Conservation (phyloP, 2,329 filamentous ascomycete genomes). For the Zasmidium cellare region DNA sequence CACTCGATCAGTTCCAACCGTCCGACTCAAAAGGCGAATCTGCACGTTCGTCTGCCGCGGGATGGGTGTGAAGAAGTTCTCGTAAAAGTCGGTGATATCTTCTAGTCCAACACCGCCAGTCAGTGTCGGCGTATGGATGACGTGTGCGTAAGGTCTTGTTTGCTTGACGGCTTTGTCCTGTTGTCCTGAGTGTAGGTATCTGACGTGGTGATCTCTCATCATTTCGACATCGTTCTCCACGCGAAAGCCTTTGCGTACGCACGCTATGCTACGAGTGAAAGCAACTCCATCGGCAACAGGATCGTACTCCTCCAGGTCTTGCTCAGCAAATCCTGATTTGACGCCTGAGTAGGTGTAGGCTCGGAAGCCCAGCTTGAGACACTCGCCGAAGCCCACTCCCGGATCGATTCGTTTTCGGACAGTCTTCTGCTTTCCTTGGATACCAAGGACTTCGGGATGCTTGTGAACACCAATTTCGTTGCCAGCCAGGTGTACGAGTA, state of each 20-base stretch:
- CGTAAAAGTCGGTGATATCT: constrained; percentile 55
- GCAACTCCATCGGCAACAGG: constrained; percentile 64
- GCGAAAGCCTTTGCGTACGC: constrained; percentile 61
- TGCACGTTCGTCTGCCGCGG: constrained; percentile 47
- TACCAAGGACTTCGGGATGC: constrained; percentile 52
- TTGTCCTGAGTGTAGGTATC: constrained; percentile 34
- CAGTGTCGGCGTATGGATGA: constrained; percentile 48
- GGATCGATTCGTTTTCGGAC: constrained; percentile 51
- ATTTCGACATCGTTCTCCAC: constrained; percentile 48
- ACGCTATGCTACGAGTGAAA: constrained; percentile 64
- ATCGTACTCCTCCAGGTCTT: constrained; percentile 68
- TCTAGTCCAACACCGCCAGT: constrained; percentile 46
- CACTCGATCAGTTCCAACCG: constrained; percentile 58
- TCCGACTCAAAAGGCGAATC: constrained; percentile 58
- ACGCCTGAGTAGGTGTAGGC: constrained; percentile 58
- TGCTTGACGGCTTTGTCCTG: constrained; percentile 40
- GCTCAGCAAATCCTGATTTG: constrained; percentile 69
- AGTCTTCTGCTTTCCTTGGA: constrained; percentile 53
- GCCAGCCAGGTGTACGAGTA: constrained; percentile 61
- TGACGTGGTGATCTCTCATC: constrained; percentile 41
- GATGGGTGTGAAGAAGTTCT: constrained; percentile 55
- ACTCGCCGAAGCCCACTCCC: constrained; percentile 52
- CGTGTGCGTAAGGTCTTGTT: constrained; percentile 39
- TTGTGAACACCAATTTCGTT: constrained; percentile 50
- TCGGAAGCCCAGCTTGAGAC: constrained; percentile 45